A percentile compares a stretch with the other conserved stretches of the same genome.
Evolutionary conservation across 495 filamentous ascomycete genomes (phyloP).

Genomic region (Xeromyces bisporus): DNA sequence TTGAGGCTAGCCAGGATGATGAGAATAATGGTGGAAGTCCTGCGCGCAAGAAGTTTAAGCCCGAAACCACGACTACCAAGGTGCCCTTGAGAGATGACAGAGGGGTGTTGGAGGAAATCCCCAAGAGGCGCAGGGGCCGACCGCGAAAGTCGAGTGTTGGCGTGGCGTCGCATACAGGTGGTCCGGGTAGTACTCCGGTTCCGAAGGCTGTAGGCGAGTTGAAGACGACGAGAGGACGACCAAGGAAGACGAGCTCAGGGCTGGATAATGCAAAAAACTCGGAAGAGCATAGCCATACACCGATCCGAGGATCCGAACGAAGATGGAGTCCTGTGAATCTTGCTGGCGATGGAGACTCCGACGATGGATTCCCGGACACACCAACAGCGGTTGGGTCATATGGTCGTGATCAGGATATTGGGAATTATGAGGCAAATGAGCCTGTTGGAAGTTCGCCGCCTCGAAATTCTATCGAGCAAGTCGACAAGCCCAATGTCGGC

Average conservation of each 20-base stretch:
- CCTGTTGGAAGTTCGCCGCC: conserved; percentile 5
- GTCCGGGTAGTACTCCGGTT: conserved; percentile 20
- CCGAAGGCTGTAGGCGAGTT: conserved; percentile 9
- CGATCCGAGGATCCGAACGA: conserved; percentile 3
- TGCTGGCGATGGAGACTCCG: conserved; percentile 10
- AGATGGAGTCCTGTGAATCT: conserved; percentile 7
- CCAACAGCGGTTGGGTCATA: conserved; percentile 6
- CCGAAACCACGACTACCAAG: conserved; percentile 32
- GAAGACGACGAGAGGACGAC: conserved; percentile 22
- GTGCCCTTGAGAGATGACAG: conserved; percentile 36
- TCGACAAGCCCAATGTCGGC: conserved; percentile 17
- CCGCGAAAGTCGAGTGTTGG: conserved; percentile 27
- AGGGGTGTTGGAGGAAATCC: conserved; percentile 17
- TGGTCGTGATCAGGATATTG: conserved; percentile 9
- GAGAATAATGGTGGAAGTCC: conserved; percentile 13
- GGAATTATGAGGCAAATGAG: conserved; percentile 1
- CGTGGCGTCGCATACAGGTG: conserved; percentile 21
- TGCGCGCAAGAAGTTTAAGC: conserved; percentile 19
- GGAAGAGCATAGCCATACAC: conserved; percentile 4
- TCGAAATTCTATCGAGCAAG: conserved; percentile 6
- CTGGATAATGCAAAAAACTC: neutral
- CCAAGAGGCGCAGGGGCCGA: conserved; percentile 24
- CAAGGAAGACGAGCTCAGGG: conserved; percentile 13
- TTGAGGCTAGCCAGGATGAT: conserved; percentile 39
- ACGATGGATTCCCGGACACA: conserved; percentile 6